Conservation (phyloP, 345 rosid genomes). For the Geranium brycei region DNA sequence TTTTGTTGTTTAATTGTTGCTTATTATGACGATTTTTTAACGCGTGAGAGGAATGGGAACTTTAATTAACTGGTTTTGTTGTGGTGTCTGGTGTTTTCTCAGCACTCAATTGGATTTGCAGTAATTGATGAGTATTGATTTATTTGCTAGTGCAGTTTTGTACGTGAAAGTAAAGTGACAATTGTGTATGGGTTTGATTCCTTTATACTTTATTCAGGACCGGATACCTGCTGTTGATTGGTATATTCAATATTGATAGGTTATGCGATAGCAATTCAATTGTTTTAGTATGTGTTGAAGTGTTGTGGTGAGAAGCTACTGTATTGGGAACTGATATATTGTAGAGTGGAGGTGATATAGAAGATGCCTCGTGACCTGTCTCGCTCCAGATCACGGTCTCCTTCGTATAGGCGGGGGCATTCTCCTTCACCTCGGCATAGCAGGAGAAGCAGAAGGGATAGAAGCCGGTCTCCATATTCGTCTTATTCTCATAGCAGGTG, state of each 20-base stretch:
- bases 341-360: slow-evolving; percentile 1
- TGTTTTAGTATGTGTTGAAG: no score
- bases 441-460: slow-evolving; percentile 66
- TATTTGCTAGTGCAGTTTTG: not conserved
- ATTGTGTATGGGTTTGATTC: not conserved
- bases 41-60: not conserved
- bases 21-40: no score
- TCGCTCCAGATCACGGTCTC: slow-evolving; percentile 44
- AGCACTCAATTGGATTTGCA: not conserved
- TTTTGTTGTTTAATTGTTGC: no score
- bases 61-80: not conserved
- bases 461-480: slow-evolving; percentile 69
- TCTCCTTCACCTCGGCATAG: slow-evolving; percentile 73
- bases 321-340: not conserved
- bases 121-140: not conserved
- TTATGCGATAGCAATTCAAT: not conserved
- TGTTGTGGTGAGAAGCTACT: not conserved
- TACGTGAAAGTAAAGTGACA: not conserved
- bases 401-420: slow-evolving; percentile 50
- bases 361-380: slow-evolving; percentile 80
- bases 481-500: slow-evolving; percentile 83
- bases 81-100: not conserved
- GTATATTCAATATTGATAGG: not conserved
- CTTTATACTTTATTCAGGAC: not conserved
- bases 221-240: not conserved